Base-by-base conservation (phyloP, 2,329 filamentous ascomycete species). In the Colletotrichum siamense region DNA sequence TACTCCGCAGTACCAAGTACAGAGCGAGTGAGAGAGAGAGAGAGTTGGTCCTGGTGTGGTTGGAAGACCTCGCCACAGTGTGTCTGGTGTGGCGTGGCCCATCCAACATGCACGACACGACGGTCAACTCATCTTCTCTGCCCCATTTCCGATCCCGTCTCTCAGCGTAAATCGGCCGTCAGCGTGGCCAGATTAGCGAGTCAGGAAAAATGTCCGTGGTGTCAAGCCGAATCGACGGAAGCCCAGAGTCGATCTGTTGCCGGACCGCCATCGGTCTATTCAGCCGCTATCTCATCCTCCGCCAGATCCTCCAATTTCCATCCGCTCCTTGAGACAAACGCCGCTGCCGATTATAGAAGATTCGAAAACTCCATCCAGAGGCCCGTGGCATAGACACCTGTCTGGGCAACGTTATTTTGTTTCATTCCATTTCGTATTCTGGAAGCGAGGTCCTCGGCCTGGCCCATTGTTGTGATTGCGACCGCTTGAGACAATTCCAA, bases 301-400 rank as follows among this genome's bases (percentile, higher is more conserved):
- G 57, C 71, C 44, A 75, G 61, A 75, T 71, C 75, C 75, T 71
- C 66, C 61, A 75, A 77, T 77, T 77, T 77, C 61, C 62, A 26
- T 71, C 66, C 66, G 62, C 66, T 57, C 62, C 65, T 61, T 67
- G 64, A 73, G 73, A 76, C 70, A 59, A 52, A 30, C 57, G 57
- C n/a, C 36, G 64, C 73, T 67, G 34, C 71, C 61, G 61, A 71
- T 66, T 63, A 71, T 57, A 67, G 52, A 66, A 62, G 49, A 71
- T 18, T 76, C 55, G 10, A 63, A 61, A 44, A 34, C 59, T 76
- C 10, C 13, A 36, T 52, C 10, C 13, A 6, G 52, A 63, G 39
- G 70, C 73, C 70, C 70, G 70, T 76, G 73, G 22, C 32, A 57
- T 34, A 34, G 26, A 73, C 34, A 32, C 13, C 61, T 75, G 65